Evolutionary conservation across 306 rosid species (phyloP).

Genomic region (Quercus aquifolioides): DNA sequence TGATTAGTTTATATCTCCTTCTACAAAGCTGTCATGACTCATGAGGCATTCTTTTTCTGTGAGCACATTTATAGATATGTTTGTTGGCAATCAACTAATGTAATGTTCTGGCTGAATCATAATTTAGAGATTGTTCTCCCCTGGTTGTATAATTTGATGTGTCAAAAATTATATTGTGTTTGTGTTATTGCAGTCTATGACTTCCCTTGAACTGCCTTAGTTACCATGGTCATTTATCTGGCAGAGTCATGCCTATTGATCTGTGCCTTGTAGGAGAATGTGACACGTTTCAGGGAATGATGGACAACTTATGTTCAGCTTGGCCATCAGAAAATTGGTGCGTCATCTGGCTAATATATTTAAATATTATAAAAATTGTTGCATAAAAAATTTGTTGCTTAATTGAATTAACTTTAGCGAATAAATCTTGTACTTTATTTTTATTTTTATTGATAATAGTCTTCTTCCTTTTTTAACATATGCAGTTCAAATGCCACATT

Average conservation of each 20-base stretch:
- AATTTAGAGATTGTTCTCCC: neutral
- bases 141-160: neutral
- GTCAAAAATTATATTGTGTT: neutral
- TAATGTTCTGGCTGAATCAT: neutral
- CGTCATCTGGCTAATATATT: too few species aligned
- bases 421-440: too few species aligned
- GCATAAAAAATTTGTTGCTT: too few species aligned
- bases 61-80: neutral
- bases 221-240: neutral
- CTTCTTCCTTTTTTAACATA: too few species aligned
- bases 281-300: too few species aligned
- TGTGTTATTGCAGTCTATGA: neutral
- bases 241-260: neutral
- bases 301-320: too few species aligned
- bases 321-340: too few species aligned
- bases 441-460: too few species aligned
- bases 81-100: neutral
- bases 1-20: slow-evolving; percentile 15
- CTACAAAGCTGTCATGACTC: slow-evolving; percentile 1
- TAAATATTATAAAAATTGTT: too few species aligned
- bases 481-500: too few species aligned
- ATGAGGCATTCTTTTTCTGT: slow-evolving; percentile 7
- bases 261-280: neutral
- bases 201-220: neutral
- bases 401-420: too few species aligned